Conservation (phyloP, 495 filamentous ascomycete genomes). For the Oidiodendron maius region DNA sequence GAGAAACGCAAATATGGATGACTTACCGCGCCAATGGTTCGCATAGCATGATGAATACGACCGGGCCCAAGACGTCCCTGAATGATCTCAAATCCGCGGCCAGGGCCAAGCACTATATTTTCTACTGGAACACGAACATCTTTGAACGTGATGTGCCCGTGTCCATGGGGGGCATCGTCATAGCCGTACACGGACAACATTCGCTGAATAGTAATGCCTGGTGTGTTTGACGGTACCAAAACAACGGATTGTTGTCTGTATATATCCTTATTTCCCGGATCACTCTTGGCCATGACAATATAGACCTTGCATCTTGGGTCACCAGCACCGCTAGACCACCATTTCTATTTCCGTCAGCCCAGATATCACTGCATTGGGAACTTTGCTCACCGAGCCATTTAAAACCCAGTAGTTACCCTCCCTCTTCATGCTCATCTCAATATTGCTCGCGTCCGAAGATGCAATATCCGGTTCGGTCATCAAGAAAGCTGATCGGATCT, state of each 20-base stretch:
- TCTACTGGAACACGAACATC: conserved; percentile 74
- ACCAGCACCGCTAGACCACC: conserved; percentile 91
- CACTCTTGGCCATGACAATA: conserved; percentile 86
- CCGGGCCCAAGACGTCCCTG: conserved; percentile 88
- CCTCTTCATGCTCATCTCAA: conserved; percentile 70
- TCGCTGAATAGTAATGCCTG: conserved; percentile 75
- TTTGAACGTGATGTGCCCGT: conserved; percentile 81
- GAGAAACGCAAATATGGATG: background rate
- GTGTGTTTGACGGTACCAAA: conserved; percentile 67
- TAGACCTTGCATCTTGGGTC: conserved; percentile 87
- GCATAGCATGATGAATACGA: conserved; percentile 92
- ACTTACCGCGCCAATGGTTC: conserved; percentile 67
- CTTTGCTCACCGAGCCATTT: conserved; percentile 64
- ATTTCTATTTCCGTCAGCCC: conserved; percentile 56
- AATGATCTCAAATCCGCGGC: conserved; percentile 94
- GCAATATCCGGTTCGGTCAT: conserved; percentile 91
- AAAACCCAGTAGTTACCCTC: conserved; percentile 81
- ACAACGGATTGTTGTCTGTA: conserved; percentile 90
- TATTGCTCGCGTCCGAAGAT: conserved; percentile 84
- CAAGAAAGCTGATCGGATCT: conserved; percentile 84
- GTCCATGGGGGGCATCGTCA: conserved; percentile 90
- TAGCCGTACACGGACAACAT: conserved; percentile 90
- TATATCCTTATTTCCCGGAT: conserved; percentile 61
- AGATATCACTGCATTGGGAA: background rate
- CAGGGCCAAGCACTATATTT: conserved; percentile 82